Percentiles rank a stretch among this genome's conserved stretches.
phyloP scores from a whole-genome alignment of 2,329 filamentous ascomycete genomes.

The Aspergillus neotritici region DNA sequence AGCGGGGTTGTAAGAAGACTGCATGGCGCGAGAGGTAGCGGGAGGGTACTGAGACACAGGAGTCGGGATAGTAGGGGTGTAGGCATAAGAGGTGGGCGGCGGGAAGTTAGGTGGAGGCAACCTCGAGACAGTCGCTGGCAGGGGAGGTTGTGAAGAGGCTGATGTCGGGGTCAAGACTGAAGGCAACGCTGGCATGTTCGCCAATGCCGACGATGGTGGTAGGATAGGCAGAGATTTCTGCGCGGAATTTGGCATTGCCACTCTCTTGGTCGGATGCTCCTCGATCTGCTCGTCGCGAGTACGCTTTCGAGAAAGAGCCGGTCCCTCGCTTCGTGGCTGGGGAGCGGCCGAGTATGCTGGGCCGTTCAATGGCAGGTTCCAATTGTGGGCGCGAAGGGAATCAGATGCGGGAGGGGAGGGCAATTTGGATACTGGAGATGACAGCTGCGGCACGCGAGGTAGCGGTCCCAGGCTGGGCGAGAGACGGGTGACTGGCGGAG shows the following conservation, averaged over 20 bases:
- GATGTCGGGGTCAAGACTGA: constrained; percentile 31
- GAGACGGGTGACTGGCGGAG: constrained; percentile 25
- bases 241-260: constrained; percentile 22
- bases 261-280: constrained; percentile 55
- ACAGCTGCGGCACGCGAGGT: constrained; percentile 22
- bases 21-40: constrained; percentile 64
- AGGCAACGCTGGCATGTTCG: constrained; percentile 27
- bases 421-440: constrained; percentile 31
- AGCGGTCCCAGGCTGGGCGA: constrained; percentile 35
- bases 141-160: constrained; percentile 32
- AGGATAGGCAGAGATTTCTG: constrained; percentile 21
- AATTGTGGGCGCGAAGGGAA: constrained; percentile 25
- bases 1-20: constrained; percentile 60
- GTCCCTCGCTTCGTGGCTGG: constrained; percentile 19
- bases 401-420: constrained; percentile 37
- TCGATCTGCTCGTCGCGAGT: constrained; percentile 50
- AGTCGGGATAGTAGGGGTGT: constrained; percentile 36
- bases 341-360: constrained; percentile 20
- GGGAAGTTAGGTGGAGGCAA: constrained; percentile 68
- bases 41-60: constrained; percentile 55
- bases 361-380: constrained; percentile 24
- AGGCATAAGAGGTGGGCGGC: constrained; percentile 52
- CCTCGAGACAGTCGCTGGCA: constrained; percentile 42
- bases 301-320: constrained; percentile 49
- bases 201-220: constrained; percentile 20